Evolutionary conservation across 306 rosid genomes (phyloP).

Genomic region (Glycyrrhiza uralensis): DNA sequence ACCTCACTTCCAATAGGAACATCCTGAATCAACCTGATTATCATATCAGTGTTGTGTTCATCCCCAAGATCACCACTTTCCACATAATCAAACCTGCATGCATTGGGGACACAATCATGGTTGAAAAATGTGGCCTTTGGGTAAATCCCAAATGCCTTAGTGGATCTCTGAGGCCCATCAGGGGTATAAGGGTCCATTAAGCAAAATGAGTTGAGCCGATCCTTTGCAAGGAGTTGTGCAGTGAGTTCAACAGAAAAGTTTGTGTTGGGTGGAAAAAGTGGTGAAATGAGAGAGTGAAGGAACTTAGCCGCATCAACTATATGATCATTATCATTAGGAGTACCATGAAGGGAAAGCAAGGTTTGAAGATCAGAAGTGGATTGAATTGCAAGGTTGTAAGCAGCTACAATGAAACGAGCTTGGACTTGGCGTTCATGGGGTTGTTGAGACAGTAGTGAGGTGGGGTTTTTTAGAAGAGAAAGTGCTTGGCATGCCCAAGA

Average conservation of each 20-base stretch:
- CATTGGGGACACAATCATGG: slow-evolving; percentile 76
- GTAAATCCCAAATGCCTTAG: slow-evolving; percentile 58
- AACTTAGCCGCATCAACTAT: slow-evolving; percentile 32
- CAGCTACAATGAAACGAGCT: slow-evolving; percentile 55
- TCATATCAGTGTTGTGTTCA: slow-evolving; percentile 43
- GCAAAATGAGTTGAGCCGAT: slow-evolving; percentile 62
- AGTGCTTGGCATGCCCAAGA: slow-evolving; percentile 41
- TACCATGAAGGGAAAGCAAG: slow-evolving; percentile 57
- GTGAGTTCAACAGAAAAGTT: slow-evolving; percentile 37
- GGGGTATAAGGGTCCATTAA: slow-evolving; percentile 57
- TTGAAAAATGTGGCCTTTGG: slow-evolving; percentile 52
- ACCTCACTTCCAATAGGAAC: slow-evolving; percentile 58
- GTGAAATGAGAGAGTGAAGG: slow-evolving; percentile 44
- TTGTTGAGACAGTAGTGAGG: slow-evolving; percentile 24
- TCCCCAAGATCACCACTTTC: slow-evolving; percentile 24
- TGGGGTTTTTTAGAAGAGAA: slow-evolving; percentile 14
- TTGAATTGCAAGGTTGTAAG: slow-evolving; percentile 35
- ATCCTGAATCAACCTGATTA: slow-evolving; percentile 60
- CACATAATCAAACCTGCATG: slow-evolving; percentile 71
- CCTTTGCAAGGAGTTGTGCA: slow-evolving; percentile 55
- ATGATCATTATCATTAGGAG: slow-evolving; percentile 10
- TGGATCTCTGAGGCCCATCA: slow-evolving; percentile 46
- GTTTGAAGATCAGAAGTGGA: slow-evolving; percentile 34
- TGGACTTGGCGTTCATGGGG: slow-evolving; percentile 54
- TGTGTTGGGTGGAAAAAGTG: slow-evolving; percentile 20